Evolutionary conservation across 1,284 basidiomycete genomes (phyloP), one percentile per base, ranked within the genome.

Genomic region (Irpex sp.): DNA sequence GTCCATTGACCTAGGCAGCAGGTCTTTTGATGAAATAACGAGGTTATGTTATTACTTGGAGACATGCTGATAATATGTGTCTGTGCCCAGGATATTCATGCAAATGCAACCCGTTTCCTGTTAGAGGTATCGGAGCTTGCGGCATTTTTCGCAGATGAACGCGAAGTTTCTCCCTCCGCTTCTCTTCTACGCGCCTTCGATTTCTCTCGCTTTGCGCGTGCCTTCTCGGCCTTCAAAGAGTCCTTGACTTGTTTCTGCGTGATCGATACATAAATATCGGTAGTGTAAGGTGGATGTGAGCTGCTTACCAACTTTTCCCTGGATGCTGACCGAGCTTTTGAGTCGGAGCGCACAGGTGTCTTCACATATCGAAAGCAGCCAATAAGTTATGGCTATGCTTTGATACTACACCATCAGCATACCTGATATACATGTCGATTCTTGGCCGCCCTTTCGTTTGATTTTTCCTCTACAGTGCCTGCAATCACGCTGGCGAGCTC

Each of bases 161-260:
- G 59, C 35, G 60, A 64, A 26, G 63, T 56, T 59, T 59, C 55
- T 17, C 39, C 57, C 8, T 46, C 46, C 15, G 26, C 19, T 43
- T 58, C 35, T 53, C 17, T 26, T 63, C 67, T 72, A 36, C 68
- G 68, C 46, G 61, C 58, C 57, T 70, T 72, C n/a, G 68, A 67
- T 47, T 73, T 74, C 31, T 70, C 73, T 49, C 69, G 69, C 63
- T 74, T 76, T 19, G 67, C 68, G 7, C 59, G 65, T 9, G 69
- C 67, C 21, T 65, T 69, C 43, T 71, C 67, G n/a, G 70, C 65
- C n/a, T 68, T 68, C 31, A 74, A 65, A 33, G 61, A 62, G 15
- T 69, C 68, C 55, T 71, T 76, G 37, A 68, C 68, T 61, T 70
- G 63, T 61, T 73, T 70, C 72, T 74, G 62, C 5, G 36, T 43